These are phyloP conservation scores for Coniosporium apollinis DNA, from an alignment of 495 filamentous ascomycete genomes.

Conservation along the genomic window DNA sequence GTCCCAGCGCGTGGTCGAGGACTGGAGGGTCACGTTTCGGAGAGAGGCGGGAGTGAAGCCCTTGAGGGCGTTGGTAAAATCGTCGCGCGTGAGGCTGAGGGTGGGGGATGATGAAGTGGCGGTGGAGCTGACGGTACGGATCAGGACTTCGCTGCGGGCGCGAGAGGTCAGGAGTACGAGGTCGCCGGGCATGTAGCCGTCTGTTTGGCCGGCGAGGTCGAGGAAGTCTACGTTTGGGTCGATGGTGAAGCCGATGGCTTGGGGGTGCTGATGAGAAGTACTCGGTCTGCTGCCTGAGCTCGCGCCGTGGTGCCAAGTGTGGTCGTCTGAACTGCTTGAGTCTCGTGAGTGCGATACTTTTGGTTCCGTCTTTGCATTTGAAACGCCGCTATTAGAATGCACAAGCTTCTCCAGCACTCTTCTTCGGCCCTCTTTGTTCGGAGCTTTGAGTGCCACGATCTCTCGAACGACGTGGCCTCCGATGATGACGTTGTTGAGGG, in stretches of 20 bases:
- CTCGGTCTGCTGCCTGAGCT: slow-evolving; percentile 31
- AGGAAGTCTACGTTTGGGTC: slow-evolving; percentile 73
- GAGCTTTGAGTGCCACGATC: slow-evolving; percentile 60
- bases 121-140: slow-evolving; percentile 47
- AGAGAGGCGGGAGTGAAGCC: slow-evolving; percentile 91
- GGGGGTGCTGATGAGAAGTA: no score
- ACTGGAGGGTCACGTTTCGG: slow-evolving; percentile 82
- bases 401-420: slow-evolving; percentile 62
- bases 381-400: slow-evolving; percentile 14
- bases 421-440: slow-evolving; percentile 79
- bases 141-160: slow-evolving; percentile 79
- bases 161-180: slow-evolving; percentile 70
- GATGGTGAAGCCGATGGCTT: slow-evolving; percentile 53
- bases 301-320: slow-evolving; percentile 56
- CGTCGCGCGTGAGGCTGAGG: slow-evolving; percentile 39
- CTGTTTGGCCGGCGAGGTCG: slow-evolving; percentile 79
- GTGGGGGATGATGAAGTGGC: no score
- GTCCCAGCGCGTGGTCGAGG: slow-evolving; percentile 70
- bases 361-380: slow-evolving; percentile 23
- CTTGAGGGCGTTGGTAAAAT: slow-evolving; percentile 70
- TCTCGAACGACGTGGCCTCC: slow-evolving; percentile 24
- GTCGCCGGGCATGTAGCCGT: slow-evolving; percentile 96
- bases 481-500: slow-evolving; percentile 23
- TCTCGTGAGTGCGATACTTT: not conserved
- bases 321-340: slow-evolving; percentile 23